Base-by-base conservation (phyloP, 2,329 filamentous ascomycete genomes). In the Colletotrichum sp. region DNA sequence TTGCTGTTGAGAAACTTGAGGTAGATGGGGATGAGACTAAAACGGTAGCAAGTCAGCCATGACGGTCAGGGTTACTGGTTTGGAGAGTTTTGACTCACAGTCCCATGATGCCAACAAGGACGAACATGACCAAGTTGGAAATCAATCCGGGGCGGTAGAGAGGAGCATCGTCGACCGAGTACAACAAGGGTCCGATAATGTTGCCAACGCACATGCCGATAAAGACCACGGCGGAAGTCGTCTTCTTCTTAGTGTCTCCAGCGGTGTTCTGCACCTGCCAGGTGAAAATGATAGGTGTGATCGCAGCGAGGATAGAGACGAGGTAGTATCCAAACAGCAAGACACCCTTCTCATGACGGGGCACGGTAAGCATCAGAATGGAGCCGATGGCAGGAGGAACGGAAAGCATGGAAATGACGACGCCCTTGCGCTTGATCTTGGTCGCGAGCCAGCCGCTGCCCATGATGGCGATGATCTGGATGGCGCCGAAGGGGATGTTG, bases 201-300 rank as follows among this genome's bases (percentile, higher is more conserved):
- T 94, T 94, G 8, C 93, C 93, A 2, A 89, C 89, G 68, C 90
- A 93, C 74, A 92, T 90, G 6, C 92, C 91, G 63, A 94, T 88
- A 79, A 94, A 93, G 2, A 94, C 85, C 8, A 93, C 86, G 15
- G 89, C 92, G 0, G 92, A 93, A 0, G 90, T 93, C 12, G 90
- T 89, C 80, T 94, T 94, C 77, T 91, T 91, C 83, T 94, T 94
- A 0, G 93, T 94, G 80, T 94, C 92, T 2, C 93, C 93, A 0
- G 90, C 93, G 0, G 93, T 93, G 77, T 93, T 93, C 76, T 91
- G 90, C 3, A 89, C 86, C 3, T 89, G 90, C 90, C 90, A 92
- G 0, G 90, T 89, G 77, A 91, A 92, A 55, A 93, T 90, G 34
- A 93, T 82, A 0, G 91, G 92, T 5, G 92, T 88, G 68, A 81